Evolutionary conservation across 2,329 filamentous ascomycete genomes (phyloP).

Genomic region (Aspergillus bombycis): DNA sequence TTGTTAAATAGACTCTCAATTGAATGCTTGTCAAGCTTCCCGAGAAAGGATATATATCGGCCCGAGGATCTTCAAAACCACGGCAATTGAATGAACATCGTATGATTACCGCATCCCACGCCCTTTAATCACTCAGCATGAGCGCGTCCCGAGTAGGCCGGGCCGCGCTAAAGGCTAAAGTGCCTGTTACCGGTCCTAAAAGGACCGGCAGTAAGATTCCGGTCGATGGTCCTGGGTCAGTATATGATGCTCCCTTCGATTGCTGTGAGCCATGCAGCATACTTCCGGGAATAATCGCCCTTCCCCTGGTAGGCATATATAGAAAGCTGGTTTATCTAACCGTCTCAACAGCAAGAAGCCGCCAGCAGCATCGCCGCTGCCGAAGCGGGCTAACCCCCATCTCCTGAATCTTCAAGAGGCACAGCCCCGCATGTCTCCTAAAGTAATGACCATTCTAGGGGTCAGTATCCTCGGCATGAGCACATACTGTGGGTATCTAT

Average conservation of each 20-base stretch:
- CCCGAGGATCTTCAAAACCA: not conserved
- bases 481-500: slow-evolving; percentile 49
- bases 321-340: slow-evolving; percentile 11
- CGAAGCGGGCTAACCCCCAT: slow-evolving; percentile 29
- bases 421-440: slow-evolving; percentile 30
- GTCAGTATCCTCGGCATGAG: slow-evolving; percentile 45
- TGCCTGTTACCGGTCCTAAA: slow-evolving; percentile 19
- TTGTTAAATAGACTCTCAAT: not conserved
- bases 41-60: not conserved
- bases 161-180: slow-evolving; percentile 27
- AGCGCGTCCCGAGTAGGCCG: slow-evolving; percentile 29
- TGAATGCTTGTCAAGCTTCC: not conserved
- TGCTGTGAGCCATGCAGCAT: not conserved
- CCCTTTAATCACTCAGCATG: slow-evolving; percentile 22
- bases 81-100: not conserved
- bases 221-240: slow-evolving; percentile 25
- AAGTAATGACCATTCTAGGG: slow-evolving; percentile 41
- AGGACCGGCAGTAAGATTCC: slow-evolving; percentile 19
- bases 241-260: not conserved
- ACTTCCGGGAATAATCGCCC: not conserved
- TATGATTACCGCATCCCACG: not conserved
- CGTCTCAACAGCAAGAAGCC: slow-evolving; percentile 13
- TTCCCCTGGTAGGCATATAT: not conserved
- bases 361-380: slow-evolving; percentile 19
- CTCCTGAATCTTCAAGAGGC: slow-evolving; percentile 25